Conservation (phyloP, 345 rosid species). For the Salix viminalis region DNA sequence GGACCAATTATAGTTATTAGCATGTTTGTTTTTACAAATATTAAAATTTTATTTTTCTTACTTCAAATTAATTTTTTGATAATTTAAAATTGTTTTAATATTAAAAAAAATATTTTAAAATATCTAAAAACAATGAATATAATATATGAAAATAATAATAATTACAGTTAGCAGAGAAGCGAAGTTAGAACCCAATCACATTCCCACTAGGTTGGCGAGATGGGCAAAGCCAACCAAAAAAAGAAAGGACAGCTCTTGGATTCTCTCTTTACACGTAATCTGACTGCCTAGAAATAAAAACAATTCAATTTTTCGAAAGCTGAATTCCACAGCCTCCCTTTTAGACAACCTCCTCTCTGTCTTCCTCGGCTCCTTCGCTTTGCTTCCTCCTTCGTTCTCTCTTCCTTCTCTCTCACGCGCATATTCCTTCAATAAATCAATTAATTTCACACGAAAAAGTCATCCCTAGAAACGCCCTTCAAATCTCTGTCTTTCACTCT, state of each 20-base stretch:
- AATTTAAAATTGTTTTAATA: too few species aligned
- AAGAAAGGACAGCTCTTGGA: background rate
- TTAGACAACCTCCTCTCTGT: background rate
- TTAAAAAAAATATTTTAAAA: too few species aligned
- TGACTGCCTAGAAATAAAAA: background rate
- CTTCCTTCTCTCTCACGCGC: background rate
- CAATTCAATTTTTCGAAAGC: background rate
- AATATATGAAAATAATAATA: too few species aligned
- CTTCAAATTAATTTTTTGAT: too few species aligned
- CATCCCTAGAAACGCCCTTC: background rate
- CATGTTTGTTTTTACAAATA: too few species aligned
- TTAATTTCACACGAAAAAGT: background rate
- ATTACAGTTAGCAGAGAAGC: too few species aligned
- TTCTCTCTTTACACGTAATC: background rate
- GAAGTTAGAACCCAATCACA: background rate
- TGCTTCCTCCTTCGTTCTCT: too few species aligned
- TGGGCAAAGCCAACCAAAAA: background rate
- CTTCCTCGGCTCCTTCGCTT: too few species aligned
- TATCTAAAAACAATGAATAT: too few species aligned
- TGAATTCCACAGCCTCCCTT: background rate
- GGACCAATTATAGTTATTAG: too few species aligned
- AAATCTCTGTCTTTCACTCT: background rate
- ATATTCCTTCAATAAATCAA: background rate
- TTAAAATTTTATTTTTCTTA: too few species aligned
- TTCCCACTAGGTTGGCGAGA: background rate